These are phyloP conservation scores for Adansonia rubrostipa DNA, from an alignment of 441 rosid species.

Conservation along the genomic window DNA sequence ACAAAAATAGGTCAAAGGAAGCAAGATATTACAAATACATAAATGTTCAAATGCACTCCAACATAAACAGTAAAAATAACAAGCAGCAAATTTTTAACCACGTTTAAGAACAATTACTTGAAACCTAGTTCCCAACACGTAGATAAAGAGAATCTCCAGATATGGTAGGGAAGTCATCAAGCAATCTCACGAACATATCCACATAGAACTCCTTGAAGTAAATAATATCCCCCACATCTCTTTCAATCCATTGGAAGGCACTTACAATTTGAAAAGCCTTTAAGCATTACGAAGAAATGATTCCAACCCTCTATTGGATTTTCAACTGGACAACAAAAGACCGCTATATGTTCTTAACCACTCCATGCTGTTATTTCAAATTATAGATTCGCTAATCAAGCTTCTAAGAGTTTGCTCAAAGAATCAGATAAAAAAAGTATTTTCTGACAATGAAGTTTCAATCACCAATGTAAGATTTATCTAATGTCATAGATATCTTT, in stretches of 20 bases:
- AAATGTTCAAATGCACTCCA: neutral
- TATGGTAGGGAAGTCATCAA: neutral
- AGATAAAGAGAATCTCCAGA: conserved; percentile 5
- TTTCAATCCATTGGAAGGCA: neutral
- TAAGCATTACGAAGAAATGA: conserved; percentile 9
- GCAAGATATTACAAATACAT: neutral
- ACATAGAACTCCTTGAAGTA: neutral
- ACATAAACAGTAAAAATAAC: neutral
- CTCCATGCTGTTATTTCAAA: conserved; percentile 3
- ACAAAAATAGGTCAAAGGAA: conserved; percentile 23
- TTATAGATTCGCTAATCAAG: conserved; percentile 17
- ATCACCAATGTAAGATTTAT: conserved; percentile 7
- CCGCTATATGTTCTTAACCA: neutral
- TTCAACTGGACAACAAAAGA: neutral
- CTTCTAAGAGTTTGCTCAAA: neutral
- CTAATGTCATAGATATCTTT: neutral
- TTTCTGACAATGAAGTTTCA: neutral
- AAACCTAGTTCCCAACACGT: neutral
- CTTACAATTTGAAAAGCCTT: neutral
- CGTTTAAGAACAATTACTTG: neutral
- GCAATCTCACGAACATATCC: neutral
- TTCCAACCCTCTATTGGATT: neutral
- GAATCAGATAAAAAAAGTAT: neutral
- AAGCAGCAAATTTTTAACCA: neutral
- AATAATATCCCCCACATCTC: neutral